phyloP scores from a whole-genome alignment of 345 rosid genomes.

The Populus deltoides region DNA sequence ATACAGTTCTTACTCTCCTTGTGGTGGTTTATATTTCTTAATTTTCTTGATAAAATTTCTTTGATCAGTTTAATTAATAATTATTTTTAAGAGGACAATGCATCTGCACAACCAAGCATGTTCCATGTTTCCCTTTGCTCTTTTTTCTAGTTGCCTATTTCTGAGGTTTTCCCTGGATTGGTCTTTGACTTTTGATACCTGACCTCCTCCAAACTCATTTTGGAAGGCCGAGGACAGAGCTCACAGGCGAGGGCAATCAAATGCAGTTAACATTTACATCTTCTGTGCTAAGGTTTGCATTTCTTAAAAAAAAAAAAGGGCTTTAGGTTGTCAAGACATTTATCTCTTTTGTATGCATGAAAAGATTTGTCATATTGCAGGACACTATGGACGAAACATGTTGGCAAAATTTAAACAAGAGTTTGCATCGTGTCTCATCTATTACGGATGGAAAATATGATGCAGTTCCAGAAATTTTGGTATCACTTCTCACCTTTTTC shows the following conservation, averaged over 20 bases:
- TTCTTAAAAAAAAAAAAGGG: neutral
- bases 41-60: too few species aligned
- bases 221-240: constrained; percentile 96
- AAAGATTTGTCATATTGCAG: constrained; percentile 38
- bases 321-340: constrained; percentile 3
- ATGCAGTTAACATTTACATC: constrained; percentile 82
- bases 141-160: neutral
- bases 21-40: too few species aligned
- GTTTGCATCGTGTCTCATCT: constrained; percentile 74
- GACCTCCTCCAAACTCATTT: constrained; percentile 5
- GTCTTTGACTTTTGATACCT: neutral
- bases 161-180: neutral
- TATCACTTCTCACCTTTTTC: constrained; percentile 21
- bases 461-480: constrained; percentile 71
- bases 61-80: too few species aligned
- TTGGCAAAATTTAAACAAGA: constrained; percentile 75
- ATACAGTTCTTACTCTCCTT: too few species aligned
- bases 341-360: constrained; percentile 5
- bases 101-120: too few species aligned
- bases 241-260: constrained; percentile 84
- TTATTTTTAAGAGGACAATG: too few species aligned
- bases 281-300: constrained; percentile 73
- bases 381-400: constrained; percentile 75
- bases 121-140: too few species aligned
- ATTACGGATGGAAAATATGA: constrained; percentile 90